Evolutionary conservation across 129 eudicot species (phyloP), one percentile per base, ranked within the genome.

Genomic region (Flaveria bidentis): DNA sequence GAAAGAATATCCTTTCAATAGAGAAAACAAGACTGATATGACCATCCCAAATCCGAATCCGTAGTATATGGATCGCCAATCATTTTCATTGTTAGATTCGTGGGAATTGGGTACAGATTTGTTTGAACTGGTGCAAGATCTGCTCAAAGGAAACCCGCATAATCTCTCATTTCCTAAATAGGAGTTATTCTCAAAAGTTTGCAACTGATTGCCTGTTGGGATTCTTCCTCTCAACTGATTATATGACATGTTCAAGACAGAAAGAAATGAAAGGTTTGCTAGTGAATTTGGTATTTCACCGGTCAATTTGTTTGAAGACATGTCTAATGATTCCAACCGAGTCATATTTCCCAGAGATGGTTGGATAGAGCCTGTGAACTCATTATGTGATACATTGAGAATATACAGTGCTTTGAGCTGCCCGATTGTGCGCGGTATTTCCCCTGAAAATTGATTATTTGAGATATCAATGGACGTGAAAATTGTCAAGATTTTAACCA

Each of bases 401-500:
- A 80, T 9, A 47, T 77, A 52, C 6, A 89, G 80, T 2, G 78
- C 68, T 18, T 41, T 78, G 50, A 89, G 88, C 2, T 41, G 52
- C 2, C 89, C 96, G 12, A 87, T 33, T 53, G 85, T 49, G 11
- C 1, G 2, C 20, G 97, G 95, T 74, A 88, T 84, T 9, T 33
- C 53, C 15, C 96, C 91, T 42, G 79, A 61, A 62, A 91, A 82
- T 6, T 15, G 33, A 67, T 91, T 87, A 67, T 17, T 28, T 25
- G 90, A 88, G 71, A 91, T 76, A 55, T 91, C 90, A 39, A 91
- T 52, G 66, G 90, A 76, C 6, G 84, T 85, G 82, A 83, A 91
- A 6, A 89, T 3, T 2, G 79, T 85, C 9, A 85, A 36, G 41
- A 89, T 86, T 23, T 89, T 87, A 41, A 60, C 79, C 1, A 91